Evolutionary conservation across 2,329 filamentous ascomycete genomes (phyloP), one percentile per base, ranked within the genome.

Genomic region (Juglanconis oblonga): DNA sequence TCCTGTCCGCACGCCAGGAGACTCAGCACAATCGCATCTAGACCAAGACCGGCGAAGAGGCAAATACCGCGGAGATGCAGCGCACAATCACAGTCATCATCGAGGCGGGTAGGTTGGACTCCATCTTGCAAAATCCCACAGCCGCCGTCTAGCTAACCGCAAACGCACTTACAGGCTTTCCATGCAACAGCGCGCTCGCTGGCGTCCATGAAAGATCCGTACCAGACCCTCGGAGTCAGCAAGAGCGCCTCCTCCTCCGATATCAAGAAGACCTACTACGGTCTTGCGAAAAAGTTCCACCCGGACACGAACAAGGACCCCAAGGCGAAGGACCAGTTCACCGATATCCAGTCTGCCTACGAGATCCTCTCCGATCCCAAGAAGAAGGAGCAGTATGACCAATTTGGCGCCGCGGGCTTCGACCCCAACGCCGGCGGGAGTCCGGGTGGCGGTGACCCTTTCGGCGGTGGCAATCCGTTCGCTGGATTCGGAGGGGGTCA

Each of bases 251-350:
- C 91, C 1, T 79, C 92, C 3, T 80, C 86, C 62, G 94, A 98
- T 40, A 98, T 99, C 73, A 99, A 99, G 74, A 98, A 97, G 75
- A 93, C 95, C 3, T 99, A 99, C 79, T 99, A 99, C 73, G 91
- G 93, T 54, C 81, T 98, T 61, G 95, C 95, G 24, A 99, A 99
- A 77, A 99, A 98, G 72, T 99, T 87, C 73, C 95, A 99, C 70
- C 95, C 95, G 8, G 95, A 99, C 73, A 98, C 95, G 40, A 99
- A 98, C 81, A 98, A 98, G 74, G 95, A 98, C 67, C 75, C 91
- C 3, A 83, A 80, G n/a, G 93, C 95, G 40, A 98, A 98, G 73
- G 95, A 98, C 69, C 94, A 90, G 69, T 99, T 99, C 70, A 85
- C 88, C 64, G 94, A 97, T 67, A 91, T 96, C 57, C 95, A 99